Evolutionary conservation across 176 grass and related monocot species (phyloP).

Genomic region (Puccinellia tenuiflora): DNA sequence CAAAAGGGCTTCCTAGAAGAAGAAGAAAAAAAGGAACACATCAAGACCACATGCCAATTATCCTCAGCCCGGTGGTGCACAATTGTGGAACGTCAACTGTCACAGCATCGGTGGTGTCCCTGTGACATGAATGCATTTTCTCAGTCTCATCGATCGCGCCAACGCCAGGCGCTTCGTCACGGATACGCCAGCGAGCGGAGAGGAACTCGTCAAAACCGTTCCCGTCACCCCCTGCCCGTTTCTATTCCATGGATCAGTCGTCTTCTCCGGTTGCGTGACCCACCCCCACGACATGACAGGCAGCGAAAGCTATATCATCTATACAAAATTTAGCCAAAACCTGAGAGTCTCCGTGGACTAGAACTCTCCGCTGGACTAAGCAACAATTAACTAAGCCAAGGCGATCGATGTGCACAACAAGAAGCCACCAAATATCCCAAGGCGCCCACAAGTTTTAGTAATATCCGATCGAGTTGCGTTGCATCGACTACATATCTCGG

Average conservation of each 20-base stretch:
- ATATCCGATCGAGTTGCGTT: not conserved
- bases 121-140: not conserved
- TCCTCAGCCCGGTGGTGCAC: not conserved
- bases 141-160: not conserved
- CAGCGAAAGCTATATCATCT: slow-evolving; percentile 1
- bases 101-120: not conserved
- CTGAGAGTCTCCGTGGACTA: slow-evolving; percentile 27
- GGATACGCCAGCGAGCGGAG: not conserved
- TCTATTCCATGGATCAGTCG: not conserved
- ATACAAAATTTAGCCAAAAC: not conserved
- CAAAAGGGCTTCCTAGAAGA: not conserved
- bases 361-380: slow-evolving; percentile 6
- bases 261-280: not conserved
- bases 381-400: not conserved
- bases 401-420: slow-evolving; percentile 2
- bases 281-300: slow-evolving; percentile 16
- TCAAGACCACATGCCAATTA: not conserved
- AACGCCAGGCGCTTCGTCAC: not conserved
- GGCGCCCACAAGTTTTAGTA: slow-evolving; percentile 21
- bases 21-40: not conserved
- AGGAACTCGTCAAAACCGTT: not conserved
- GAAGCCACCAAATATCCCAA: slow-evolving; percentile 11
- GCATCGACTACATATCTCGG: slow-evolving; percentile 6
- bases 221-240: not conserved
- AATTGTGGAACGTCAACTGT: not conserved